phyloP scores from a whole-genome alignment of 192 early-diverging fungal species.

The Backusella liffmaniae region DNA sequence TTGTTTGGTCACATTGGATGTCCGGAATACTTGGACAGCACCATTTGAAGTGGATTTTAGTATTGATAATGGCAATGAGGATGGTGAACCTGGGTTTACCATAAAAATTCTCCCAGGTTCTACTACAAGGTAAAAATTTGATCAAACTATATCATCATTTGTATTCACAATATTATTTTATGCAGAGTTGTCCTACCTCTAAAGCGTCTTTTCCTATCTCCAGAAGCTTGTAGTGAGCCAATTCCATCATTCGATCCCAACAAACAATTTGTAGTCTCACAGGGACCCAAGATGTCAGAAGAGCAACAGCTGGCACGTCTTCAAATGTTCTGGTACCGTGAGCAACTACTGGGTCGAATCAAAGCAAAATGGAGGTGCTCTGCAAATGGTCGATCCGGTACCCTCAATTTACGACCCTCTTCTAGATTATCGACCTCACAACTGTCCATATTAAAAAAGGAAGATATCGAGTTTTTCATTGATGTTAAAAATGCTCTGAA shows the following conservation, averaged over 20 bases:
- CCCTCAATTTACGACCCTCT: slow-evolving; percentile 50
- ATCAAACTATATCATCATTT: neutral
- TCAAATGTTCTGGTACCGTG: slow-evolving; percentile 74
- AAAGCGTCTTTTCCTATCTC: slow-evolving; percentile 54
- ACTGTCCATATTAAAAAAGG: slow-evolving; percentile 57
- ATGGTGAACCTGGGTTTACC: neutral
- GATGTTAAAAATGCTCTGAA: slow-evolving; percentile 8
- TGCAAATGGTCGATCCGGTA: slow-evolving; percentile 52
- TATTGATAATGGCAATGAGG: slow-evolving; percentile 57
- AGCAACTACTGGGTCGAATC: slow-evolving; percentile 57
- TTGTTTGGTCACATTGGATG: slow-evolving; percentile 77
- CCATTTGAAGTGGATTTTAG: slow-evolving; percentile 74
- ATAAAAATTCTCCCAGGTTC: slow-evolving; percentile 33
- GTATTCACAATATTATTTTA: neutral
- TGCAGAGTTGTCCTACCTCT: slow-evolving; percentile 50
- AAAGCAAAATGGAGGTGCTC: slow-evolving; percentile 47
- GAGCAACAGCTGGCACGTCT: slow-evolving; percentile 57
- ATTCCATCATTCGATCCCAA: slow-evolving; percentile 68
- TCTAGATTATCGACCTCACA: slow-evolving; percentile 53
- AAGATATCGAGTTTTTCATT: slow-evolving; percentile 61
- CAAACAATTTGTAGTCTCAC: slow-evolving; percentile 78
- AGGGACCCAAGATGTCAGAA: slow-evolving; percentile 44
- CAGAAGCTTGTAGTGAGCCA: slow-evolving; percentile 40
- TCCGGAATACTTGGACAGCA: slow-evolving; percentile 68
- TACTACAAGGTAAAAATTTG: slow-evolving; percentile 14